Percentiles rank a stretch among this genome's conserved stretches.
phyloP scores from a whole-genome alignment of 2,329 filamentous ascomycete genomes.

The Ceratocystis huliohia region DNA sequence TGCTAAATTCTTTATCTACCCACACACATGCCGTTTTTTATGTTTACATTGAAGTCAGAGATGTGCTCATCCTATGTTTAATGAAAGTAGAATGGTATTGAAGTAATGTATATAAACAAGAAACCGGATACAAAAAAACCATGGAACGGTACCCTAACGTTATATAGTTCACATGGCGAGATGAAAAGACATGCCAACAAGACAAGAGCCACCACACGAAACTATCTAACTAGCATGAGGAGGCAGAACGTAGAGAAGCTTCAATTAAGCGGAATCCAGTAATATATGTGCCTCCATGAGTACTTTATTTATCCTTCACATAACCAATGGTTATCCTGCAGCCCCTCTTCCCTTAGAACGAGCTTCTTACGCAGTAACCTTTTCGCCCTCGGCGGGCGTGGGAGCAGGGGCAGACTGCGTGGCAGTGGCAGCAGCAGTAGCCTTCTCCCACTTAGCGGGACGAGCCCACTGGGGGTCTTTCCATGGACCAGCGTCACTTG shows the following conservation, averaged over 20 bases:
- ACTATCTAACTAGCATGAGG: neutral
- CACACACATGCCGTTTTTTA: neutral
- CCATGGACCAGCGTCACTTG: conserved; percentile 91
- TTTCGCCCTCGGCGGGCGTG: conserved; percentile 28
- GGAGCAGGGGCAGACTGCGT: conserved; percentile 27
- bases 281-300: conserved; percentile 18
- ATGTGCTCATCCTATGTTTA: neutral
- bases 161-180: neutral
- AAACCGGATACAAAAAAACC: neutral
- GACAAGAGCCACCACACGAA: neutral
- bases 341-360: conserved; percentile 12
- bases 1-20: neutral
- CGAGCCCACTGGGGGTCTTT: conserved; percentile 54
- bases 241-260: neutral
- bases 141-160: neutral
- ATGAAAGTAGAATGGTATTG: neutral
- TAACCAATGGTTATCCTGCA: conserved; percentile 16
- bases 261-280: neutral
- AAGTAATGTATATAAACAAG: neutral
- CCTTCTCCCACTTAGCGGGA: conserved; percentile 48
- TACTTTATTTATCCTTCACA: conserved; percentile 21
- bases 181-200: neutral
- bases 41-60: neutral
- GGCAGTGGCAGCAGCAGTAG: conserved; percentile 23
- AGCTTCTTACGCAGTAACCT: conserved; percentile 29